phyloP scores from a whole-genome alignment of 805 yeast species.

The Kodamaea kakaduensis region DNA sequence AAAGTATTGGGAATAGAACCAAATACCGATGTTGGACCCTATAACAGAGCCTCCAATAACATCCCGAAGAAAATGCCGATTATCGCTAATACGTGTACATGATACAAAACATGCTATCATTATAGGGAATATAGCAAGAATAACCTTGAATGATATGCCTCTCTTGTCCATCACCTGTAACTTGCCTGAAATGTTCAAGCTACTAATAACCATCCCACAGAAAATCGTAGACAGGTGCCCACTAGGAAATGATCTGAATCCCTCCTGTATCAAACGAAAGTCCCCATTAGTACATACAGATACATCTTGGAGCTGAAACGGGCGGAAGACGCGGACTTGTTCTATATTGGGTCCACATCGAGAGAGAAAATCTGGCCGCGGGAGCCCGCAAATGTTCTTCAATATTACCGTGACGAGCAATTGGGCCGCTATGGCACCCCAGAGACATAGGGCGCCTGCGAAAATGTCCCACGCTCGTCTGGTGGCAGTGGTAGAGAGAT shows the following conservation, averaged over 20 bases:
- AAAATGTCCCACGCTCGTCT: conserved; percentile 38
- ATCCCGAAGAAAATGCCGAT: conserved; percentile 41
- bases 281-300: conserved; percentile 14
- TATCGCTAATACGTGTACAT: conserved; percentile 45
- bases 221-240: conserved; percentile 29
- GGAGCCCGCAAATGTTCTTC: conserved; percentile 26
- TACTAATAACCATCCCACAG: conserved; percentile 31
- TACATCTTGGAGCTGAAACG: conserved; percentile 3
- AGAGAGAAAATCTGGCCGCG: conserved; percentile 25
- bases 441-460: conserved; percentile 29
- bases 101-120: conserved; percentile 32
- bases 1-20: conserved; percentile 40
- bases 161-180: conserved; percentile 33
- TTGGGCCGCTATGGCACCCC: conserved; percentile 37
- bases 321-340: conserved; percentile 13
- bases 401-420: conserved; percentile 32
- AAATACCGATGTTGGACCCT: conserved; percentile 30
- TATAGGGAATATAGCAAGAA: conserved; percentile 33
- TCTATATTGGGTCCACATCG: conserved; percentile 18
- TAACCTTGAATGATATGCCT: conserved; percentile 29
- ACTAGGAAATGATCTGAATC: conserved; percentile 27
- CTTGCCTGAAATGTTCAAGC: conserved; percentile 31
- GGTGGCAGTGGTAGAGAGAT: conserved; percentile 12
- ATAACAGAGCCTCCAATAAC: conserved; percentile 36
- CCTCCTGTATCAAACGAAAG: conserved; percentile 17